Conservation (phyloP, 2,329 filamentous ascomycete genomes). For the Tolypocladium cylindrosporum region DNA sequence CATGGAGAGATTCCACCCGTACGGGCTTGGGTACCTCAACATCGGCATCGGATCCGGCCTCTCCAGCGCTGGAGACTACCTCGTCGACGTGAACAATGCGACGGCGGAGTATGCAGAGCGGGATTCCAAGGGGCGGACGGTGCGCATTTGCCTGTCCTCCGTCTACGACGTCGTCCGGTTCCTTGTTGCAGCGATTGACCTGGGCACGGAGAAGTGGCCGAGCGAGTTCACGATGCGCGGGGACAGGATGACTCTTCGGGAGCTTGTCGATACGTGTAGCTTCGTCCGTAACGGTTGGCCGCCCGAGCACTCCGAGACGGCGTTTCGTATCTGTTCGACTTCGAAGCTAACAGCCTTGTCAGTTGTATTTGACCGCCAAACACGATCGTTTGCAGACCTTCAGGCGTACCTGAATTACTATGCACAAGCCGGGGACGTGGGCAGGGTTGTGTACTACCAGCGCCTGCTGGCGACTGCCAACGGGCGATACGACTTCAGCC, state of each 20-base stretch:
- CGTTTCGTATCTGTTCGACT: background rate
- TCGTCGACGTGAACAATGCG: constrained; percentile 50
- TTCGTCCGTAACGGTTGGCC: constrained; percentile 36
- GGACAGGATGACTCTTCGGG: constrained; percentile 50
- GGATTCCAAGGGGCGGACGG: constrained; percentile 36
- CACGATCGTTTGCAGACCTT: constrained; percentile 29
- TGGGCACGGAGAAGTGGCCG: constrained; percentile 53
- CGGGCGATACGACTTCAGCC: constrained; percentile 55
- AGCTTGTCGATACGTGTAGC: constrained; percentile 43
- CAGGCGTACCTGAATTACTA: constrained; percentile 29
- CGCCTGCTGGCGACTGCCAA: constrained; percentile 58
- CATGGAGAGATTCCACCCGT: constrained; percentile 64
- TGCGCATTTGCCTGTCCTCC: constrained; percentile 58
- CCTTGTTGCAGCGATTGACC: constrained; percentile 57
- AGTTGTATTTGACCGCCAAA: constrained; percentile 30
- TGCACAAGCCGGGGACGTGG: constrained; percentile 35
- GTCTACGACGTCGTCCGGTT: constrained; percentile 62
- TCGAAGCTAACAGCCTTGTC: constrained; percentile 9
- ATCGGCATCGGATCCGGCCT: constrained; percentile 49
- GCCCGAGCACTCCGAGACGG: background rate
- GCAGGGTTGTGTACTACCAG: constrained; percentile 43
- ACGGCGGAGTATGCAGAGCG: constrained; percentile 50
- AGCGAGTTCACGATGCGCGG: constrained; percentile 59
- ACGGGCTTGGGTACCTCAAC: constrained; percentile 48
- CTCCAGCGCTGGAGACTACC: constrained; percentile 50